phyloP scores from a whole-genome alignment of 345 rosid species.

The Orychophragmus violaceus region DNA sequence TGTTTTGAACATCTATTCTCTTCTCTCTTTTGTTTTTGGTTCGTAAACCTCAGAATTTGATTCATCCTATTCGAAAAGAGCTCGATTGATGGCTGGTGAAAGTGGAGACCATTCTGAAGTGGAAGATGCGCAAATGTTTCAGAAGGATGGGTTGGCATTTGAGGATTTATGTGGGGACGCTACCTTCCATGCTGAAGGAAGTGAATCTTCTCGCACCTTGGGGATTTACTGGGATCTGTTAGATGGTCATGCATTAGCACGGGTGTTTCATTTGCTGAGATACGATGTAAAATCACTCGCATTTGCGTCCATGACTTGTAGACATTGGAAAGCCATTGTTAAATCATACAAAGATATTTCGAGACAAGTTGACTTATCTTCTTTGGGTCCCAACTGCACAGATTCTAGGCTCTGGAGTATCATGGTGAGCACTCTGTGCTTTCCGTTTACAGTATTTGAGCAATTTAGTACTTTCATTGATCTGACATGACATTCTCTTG shows the following conservation, averaged over 20 bases:
- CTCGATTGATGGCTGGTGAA: constrained; percentile 57
- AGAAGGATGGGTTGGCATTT: constrained; percentile 50
- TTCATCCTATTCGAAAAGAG: constrained; percentile 65
- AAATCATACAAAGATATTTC: constrained; percentile 69
- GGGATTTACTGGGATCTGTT: constrained; percentile 68
- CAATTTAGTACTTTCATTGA: background rate
- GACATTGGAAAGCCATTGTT: constrained; percentile 81
- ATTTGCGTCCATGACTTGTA: constrained; percentile 80
- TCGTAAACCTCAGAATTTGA: constrained; percentile 47
- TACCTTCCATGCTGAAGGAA: constrained; percentile 45
- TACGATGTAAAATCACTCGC: constrained; percentile 70
- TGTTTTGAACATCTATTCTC: constrained; percentile 17
- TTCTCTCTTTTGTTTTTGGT: constrained; percentile 20
- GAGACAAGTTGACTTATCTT: constrained; percentile 69
- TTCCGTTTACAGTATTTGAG: background rate
- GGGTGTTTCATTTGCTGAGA: constrained; percentile 79
- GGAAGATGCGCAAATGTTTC: constrained; percentile 46
- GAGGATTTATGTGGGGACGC: constrained; percentile 71
- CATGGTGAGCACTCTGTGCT: constrained; percentile 49
- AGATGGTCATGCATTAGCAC: constrained; percentile 68
- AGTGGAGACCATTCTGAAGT: constrained; percentile 55
- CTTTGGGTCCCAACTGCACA: constrained; percentile 65
- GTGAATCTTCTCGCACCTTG: constrained; percentile 31
- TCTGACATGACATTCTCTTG: constrained; percentile 38
- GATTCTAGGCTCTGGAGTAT: constrained; percentile 55